Conservation (phyloP, 169 alveolate species). For the Hammondia hammondi region DNA sequence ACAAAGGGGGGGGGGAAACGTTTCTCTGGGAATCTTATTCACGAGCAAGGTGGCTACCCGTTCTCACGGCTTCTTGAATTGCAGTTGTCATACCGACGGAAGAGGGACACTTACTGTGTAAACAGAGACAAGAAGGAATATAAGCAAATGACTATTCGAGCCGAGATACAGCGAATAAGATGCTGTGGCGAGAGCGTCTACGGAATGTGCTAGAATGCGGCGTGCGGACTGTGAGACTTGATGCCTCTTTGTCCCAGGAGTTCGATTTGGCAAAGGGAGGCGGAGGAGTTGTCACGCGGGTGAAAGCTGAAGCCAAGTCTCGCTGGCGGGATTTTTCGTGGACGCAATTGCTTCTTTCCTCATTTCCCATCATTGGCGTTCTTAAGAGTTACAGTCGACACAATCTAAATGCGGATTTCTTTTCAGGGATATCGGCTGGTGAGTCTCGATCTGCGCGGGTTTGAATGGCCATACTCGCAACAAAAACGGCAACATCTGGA, state of each 20-base stretch:
- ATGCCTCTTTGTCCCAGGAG: neutral
- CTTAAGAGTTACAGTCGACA: slow-evolving; percentile 53
- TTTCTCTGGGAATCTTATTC: too few species aligned
- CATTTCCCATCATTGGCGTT: slow-evolving; percentile 49
- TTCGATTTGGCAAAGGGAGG: neutral
- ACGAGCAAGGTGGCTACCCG: too few species aligned
- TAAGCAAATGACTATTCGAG: too few species aligned
- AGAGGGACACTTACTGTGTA: too few species aligned
- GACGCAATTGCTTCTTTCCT: slow-evolving; percentile 29
- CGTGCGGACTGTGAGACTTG: too few species aligned
- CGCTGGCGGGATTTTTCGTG: slow-evolving; percentile 41
- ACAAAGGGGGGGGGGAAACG: too few species aligned
- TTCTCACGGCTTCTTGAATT: too few species aligned
- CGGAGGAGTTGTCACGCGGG: neutral
- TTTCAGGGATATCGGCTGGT: slow-evolving; percentile 67
- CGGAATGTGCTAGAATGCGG: too few species aligned
- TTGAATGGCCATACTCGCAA: neutral
- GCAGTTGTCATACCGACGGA: too few species aligned
- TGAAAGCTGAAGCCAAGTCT: neutral
- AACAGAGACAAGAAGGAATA: too few species aligned
- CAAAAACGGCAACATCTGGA: neutral
- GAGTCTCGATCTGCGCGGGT: neutral
- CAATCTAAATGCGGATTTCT: slow-evolving; percentile 55
- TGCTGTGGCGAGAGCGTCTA: too few species aligned
- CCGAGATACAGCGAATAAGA: too few species aligned